Evolutionary conservation across 2,329 filamentous ascomycete genomes (phyloP).

Genomic region (Parafenestella ontariensis): DNA sequence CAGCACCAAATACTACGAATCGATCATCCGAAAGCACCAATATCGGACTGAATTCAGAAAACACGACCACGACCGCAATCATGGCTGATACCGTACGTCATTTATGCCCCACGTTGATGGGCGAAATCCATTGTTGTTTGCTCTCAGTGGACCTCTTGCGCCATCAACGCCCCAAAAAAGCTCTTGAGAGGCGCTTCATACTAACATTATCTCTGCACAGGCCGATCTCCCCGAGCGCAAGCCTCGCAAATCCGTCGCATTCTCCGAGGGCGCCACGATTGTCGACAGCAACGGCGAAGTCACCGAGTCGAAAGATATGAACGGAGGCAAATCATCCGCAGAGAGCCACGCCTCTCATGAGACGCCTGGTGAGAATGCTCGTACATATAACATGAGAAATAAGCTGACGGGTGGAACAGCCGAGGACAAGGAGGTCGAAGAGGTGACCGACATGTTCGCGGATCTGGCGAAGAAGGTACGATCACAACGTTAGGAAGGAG

Average conservation of each 20-base stretch:
- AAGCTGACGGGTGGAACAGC: slow-evolving; percentile 35
- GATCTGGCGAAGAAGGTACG: slow-evolving; percentile 71
- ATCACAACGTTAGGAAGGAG: background rate
- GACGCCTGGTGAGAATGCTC: slow-evolving; percentile 29
- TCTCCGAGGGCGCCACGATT: slow-evolving; percentile 84
- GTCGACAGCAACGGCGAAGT: slow-evolving; percentile 90
- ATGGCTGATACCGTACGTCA: slow-evolving; percentile 59
- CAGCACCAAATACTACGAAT: slow-evolving; percentile 8
- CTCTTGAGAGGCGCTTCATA: background rate
- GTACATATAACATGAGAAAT: slow-evolving; percentile 7
- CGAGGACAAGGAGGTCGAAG: slow-evolving; percentile 66
- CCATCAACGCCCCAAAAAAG: background rate
- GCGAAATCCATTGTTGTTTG: slow-evolving; percentile 27
- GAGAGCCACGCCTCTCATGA: slow-evolving; percentile 67
- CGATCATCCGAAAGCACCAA: background rate
- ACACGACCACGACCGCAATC: slow-evolving; percentile 50
- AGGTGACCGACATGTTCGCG: slow-evolving; percentile 69
- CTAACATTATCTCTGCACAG: slow-evolving; percentile 44
- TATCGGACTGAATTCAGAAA: slow-evolving; percentile 3
- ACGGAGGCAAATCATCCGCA: slow-evolving; percentile 80
- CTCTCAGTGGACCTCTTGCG: background rate
- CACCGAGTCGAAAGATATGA: slow-evolving; percentile 72
- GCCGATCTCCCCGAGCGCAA: slow-evolving; percentile 65
- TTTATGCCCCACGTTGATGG: slow-evolving; percentile 30
- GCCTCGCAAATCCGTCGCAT: slow-evolving; percentile 91